Evolutionary conservation across 257 asterid species (phyloP), one percentile per base, ranked within the genome.

Genomic region (Salvia miltiorrhiza): DNA sequence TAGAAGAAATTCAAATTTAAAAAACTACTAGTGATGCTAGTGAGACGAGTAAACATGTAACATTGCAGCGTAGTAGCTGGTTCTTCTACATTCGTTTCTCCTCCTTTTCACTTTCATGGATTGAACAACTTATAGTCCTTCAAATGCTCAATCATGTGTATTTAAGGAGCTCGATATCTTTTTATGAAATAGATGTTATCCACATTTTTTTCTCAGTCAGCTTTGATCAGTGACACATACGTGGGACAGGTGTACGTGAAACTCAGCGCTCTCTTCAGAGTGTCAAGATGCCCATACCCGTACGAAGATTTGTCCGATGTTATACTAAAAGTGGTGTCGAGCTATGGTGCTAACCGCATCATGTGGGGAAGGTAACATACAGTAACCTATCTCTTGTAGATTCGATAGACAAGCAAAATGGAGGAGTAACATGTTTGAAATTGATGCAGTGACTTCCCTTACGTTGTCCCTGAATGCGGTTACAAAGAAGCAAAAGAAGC

Each of bases 361-460:
- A 88, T 91, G 97, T 91, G 96, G 97, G 96, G 97, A 85, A 90
- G 95, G 97, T 88, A 77, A 76, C 30, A n/a, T 54, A 7, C 33
- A 41, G n/a, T 23, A 10, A 20, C 55, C 23, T 59, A 14, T 60
- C 48, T 52, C 30, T 5, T 1, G 32, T 52, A 6, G 65, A 16
- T 47, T 4, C n/a, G 10, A 26, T 44, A 26, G 73, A 40, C 16
- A 24, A 52, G 50, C 9, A 53, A 7, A 30, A 55, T 6, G 11
- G 58, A 47, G 13, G 19, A 35, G 21, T 59, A 35, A 67, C 28
- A 5, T 23, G 69, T 20, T 39, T 5, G 1, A 21, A 16, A 32
- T 24, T 60, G 41, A 32, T 78, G 86, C 88, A 88, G 96, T 58
- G 93, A 90, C 81, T 90, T 90, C 58, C 97, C 97, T 13, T 91